Evolutionary conservation across 441 rosid species (phyloP).

Genomic region (Gossypium gossypioides): DNA sequence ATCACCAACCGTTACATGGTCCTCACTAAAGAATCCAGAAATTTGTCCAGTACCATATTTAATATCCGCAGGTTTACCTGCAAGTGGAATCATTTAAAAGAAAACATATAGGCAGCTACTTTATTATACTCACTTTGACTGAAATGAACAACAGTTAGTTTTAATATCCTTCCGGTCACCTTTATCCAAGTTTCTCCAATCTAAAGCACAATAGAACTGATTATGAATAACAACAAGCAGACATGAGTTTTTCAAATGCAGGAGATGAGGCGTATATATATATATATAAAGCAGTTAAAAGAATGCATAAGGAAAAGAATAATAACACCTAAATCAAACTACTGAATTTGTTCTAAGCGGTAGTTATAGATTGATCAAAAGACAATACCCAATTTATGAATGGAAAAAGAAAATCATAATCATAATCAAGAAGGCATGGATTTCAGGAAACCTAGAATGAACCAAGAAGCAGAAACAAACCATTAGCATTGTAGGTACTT

Average conservation of each 20-base stretch:
- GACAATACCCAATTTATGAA: not conserved
- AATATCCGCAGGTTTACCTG: conserved; percentile 63
- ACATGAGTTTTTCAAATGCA: not conserved
- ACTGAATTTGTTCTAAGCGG: not conserved
- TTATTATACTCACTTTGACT: not conserved
- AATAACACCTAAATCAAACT: not conserved
- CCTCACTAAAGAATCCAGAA: conserved; percentile 71
- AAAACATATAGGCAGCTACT: not conserved
- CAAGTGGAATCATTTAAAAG: not conserved
- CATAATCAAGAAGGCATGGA: not conserved
- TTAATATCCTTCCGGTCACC: not conserved
- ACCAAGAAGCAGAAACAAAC: conserved; percentile 27
- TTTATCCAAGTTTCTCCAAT: not conserved
- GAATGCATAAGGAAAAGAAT: not conserved
- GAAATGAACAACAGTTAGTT: not conserved
- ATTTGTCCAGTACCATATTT: conserved; percentile 74
- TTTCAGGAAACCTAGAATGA: not conserved
- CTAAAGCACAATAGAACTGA: not conserved
- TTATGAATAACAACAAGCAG: not conserved
- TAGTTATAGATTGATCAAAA: not conserved
- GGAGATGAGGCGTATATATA: not conserved
- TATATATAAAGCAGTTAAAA: not conserved
- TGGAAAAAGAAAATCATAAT: not conserved
- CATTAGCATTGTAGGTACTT: conserved; percentile 55
- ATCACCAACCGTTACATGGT: conserved; percentile 56